Percentiles rank a stretch among this genome's conserved stretches.
These are phyloP conservation scores for Geranium brycei DNA, from an alignment of 345 rosid genomes.

Conservation along the genomic window DNA sequence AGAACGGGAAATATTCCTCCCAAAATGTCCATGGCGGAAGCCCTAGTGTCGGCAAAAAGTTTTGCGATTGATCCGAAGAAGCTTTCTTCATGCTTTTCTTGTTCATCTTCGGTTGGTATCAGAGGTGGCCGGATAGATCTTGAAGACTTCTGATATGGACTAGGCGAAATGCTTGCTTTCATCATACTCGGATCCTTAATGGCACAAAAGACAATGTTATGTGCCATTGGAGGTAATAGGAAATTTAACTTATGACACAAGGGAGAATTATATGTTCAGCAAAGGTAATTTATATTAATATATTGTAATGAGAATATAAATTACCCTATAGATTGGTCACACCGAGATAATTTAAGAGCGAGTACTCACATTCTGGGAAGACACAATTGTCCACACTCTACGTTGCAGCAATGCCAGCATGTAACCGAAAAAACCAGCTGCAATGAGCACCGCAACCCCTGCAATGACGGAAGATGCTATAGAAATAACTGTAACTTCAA, in stretches of 20 bases:
- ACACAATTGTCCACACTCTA: slow-evolving; percentile 55
- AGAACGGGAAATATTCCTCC: slow-evolving; percentile 57
- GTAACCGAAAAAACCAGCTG: slow-evolving; percentile 90
- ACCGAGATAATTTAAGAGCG: background rate
- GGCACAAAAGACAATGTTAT: slow-evolving; percentile 6
- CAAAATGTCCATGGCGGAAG: slow-evolving; percentile 45
- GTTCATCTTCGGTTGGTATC: slow-evolving; percentile 52
- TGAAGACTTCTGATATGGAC: slow-evolving; percentile 39
- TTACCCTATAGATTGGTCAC: slow-evolving; percentile 2
- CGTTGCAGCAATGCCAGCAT: slow-evolving; percentile 90
- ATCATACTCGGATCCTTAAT: slow-evolving; percentile 36
- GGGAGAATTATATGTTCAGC: background rate
- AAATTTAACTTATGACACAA: background rate
- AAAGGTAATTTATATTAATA: background rate
- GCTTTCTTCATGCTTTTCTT: slow-evolving; percentile 69
- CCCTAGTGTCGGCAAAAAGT: slow-evolving; percentile 41
- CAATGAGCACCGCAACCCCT: slow-evolving; percentile 91
- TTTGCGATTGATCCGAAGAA: slow-evolving; percentile 49
- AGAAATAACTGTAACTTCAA: slow-evolving; percentile 1
- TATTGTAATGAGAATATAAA: slow-evolving; percentile 1
- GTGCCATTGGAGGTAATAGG: background rate
- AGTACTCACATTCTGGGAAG: slow-evolving; percentile 52
- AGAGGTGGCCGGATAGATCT: slow-evolving; percentile 61
- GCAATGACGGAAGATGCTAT: slow-evolving; percentile 19
- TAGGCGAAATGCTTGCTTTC: slow-evolving; percentile 14